Percentiles rank a stretch among this genome's conserved stretches.
Conservation (phyloP, 805 yeast species). For the Myxozyma neotropica region DNA sequence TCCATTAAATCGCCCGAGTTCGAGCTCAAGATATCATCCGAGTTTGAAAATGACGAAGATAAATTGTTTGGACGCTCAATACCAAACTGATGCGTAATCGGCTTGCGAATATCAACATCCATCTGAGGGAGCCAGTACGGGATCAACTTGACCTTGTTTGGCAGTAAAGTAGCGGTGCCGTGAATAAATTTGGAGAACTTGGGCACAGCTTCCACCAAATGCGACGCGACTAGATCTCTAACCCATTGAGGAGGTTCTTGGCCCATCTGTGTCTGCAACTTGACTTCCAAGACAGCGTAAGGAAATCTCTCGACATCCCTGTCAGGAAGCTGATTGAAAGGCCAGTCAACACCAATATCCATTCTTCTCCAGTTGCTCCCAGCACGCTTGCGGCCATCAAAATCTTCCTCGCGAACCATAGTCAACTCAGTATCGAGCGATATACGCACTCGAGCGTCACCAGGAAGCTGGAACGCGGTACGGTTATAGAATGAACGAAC, state of each 20-base stretch:
- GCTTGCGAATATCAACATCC: slow-evolving; percentile 93
- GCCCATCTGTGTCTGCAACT: slow-evolving; percentile 95
- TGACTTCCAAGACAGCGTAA: slow-evolving; percentile 95
- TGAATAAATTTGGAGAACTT: slow-evolving; percentile 97
- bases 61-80: slow-evolving; percentile 53
- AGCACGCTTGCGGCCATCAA: slow-evolving; percentile 90
- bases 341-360: slow-evolving; percentile 98
- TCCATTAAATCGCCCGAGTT: slow-evolving; percentile 15
- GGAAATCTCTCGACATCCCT: slow-evolving; percentile 91
- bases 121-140: slow-evolving; percentile 99
- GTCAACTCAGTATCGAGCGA: slow-evolving; percentile 94
- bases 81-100: slow-evolving; percentile 65
- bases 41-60: slow-evolving; percentile 37
- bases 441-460: slow-evolving; percentile 98
- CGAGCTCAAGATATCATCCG: slow-evolving; percentile 36
- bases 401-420: slow-evolving; percentile 97
- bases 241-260: slow-evolving; percentile 99
- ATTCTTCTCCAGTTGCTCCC: slow-evolving; percentile 95
- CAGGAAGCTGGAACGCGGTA: slow-evolving; percentile 98
- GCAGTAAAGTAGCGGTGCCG: slow-evolving; percentile 89
- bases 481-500: slow-evolving; percentile 95
- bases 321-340: slow-evolving; percentile 82
- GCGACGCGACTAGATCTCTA: slow-evolving; percentile 84
- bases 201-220: slow-evolving; percentile 96
- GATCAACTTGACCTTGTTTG: slow-evolving; percentile 77